A percentile compares a stretch with the other conserved stretches of the same genome.
phyloP scores from a whole-genome alignment of 2,329 filamentous ascomycete species.

The Teratosphaeria viscida region DNA sequence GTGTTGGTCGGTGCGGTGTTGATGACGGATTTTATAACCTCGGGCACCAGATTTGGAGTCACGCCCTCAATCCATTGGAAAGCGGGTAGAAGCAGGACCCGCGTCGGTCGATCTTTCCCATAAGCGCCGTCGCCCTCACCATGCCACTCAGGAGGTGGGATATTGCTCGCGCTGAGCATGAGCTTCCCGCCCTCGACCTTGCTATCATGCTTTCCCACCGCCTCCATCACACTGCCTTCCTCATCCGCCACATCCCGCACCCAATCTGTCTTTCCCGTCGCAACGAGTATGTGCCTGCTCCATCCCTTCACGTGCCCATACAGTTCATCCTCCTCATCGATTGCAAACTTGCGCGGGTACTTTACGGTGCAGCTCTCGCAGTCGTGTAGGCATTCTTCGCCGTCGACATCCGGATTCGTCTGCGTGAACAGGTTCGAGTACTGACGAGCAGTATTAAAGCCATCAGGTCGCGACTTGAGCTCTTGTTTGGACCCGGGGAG shows the following conservation, averaged over 20 bases:
- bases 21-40: constrained; percentile 61
- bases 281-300: constrained; percentile 81
- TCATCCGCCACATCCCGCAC: constrained; percentile 80
- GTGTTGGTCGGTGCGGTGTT: constrained; percentile 63
- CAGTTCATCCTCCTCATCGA: constrained; percentile 67
- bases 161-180: constrained; percentile 88
- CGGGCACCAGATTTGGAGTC: constrained; percentile 60
- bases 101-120: constrained; percentile 58
- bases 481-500: constrained; percentile 13
- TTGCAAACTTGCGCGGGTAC: constrained; percentile 62
- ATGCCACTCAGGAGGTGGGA: constrained; percentile 61
- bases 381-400: constrained; percentile 80
- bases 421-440: constrained; percentile 56
- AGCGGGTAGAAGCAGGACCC: constrained; percentile 71
- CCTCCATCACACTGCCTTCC: constrained; percentile 51
- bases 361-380: constrained; percentile 70
- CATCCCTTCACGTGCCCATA: constrained; percentile 82
- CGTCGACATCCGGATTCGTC: constrained; percentile 67
- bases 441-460: constrained; percentile 39
- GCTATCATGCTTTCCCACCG: constrained; percentile 30
- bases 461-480: constrained; percentile 21
- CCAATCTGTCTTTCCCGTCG: constrained; percentile 95
- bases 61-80: constrained; percentile 79
- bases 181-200: constrained; percentile 44
- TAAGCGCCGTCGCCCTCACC: constrained; percentile 37